Evolutionary conservation across 2,329 filamentous ascomycete species (phyloP).

Genomic region (Diaporthe caulivora): DNA sequence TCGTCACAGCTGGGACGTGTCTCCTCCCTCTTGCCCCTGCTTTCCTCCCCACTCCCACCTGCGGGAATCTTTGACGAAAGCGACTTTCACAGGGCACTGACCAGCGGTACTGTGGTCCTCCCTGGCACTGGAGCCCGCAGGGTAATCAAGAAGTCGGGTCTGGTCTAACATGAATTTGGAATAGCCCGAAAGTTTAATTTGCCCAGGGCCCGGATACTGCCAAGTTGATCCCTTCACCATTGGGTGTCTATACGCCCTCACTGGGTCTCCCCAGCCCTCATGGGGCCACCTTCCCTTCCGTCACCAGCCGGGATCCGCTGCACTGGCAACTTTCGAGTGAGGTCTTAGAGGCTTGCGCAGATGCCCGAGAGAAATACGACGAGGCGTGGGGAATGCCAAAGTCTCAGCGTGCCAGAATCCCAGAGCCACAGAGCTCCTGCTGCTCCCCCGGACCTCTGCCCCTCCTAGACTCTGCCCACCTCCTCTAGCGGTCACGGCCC

Average conservation of each 20-base stretch:
- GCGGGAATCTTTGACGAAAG: constrained; percentile 31
- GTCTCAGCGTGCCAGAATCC: constrained; percentile 19
- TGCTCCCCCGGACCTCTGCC: constrained; percentile 29
- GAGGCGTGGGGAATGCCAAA: constrained; percentile 28
- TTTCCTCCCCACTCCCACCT: constrained; percentile 26
- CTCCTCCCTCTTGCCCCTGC: constrained; percentile 34
- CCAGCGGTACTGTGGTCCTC: constrained; percentile 35
- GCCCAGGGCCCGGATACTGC: constrained; percentile 25
- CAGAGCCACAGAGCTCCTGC: constrained; percentile 28
- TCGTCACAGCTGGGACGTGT: constrained; percentile 20
- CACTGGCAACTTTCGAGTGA: constrained; percentile 29
- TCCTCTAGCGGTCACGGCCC: constrained; percentile 27
- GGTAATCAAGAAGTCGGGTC: constrained; percentile 32
- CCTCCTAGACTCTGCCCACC: constrained; percentile 20
- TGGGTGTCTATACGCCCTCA: constrained; percentile 28
- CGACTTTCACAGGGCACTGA: constrained; percentile 35
- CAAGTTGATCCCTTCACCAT: constrained; percentile 36
- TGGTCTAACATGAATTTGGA: constrained; percentile 28
- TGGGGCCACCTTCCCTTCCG: constrained; percentile 24
- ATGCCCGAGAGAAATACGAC: constrained; percentile 26
- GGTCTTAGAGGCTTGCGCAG: constrained; percentile 29
- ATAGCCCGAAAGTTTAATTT: constrained; percentile 37
- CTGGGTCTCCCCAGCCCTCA: constrained; percentile 34
- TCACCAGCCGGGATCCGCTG: constrained; percentile 38
- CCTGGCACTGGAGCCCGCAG: constrained; percentile 27